Conservation (phyloP, 192 early-diverging fungal genomes). For the Bifiguratus adelaidae region DNA sequence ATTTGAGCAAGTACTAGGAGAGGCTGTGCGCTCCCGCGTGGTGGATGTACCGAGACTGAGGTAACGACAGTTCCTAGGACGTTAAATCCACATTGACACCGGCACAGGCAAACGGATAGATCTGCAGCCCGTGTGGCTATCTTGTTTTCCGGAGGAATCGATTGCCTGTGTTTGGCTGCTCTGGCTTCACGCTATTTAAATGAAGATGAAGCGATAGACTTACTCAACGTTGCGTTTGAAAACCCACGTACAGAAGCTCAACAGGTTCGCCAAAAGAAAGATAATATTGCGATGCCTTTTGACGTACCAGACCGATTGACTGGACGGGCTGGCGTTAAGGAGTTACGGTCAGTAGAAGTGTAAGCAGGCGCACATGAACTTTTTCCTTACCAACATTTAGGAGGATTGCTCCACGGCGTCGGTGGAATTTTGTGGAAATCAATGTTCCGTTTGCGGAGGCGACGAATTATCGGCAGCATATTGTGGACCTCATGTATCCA, state of each 20-base stretch:
- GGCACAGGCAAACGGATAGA: not conserved
- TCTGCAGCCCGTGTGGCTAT: slow-evolving; percentile 51
- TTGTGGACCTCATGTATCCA: slow-evolving; percentile 69
- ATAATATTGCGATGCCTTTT: slow-evolving; percentile 19
- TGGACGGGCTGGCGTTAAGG: slow-evolving; percentile 40
- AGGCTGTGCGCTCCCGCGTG: slow-evolving; percentile 32
- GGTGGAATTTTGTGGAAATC: slow-evolving; percentile 86
- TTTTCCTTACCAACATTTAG: slow-evolving; percentile 26
- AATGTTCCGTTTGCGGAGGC: slow-evolving; percentile 75
- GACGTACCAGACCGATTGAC: slow-evolving; percentile 82
- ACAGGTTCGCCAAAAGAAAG: slow-evolving; percentile 1
- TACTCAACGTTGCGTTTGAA: slow-evolving; percentile 94
- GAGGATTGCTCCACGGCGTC: slow-evolving; percentile 48
- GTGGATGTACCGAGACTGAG: slow-evolving; percentile 32
- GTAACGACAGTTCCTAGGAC: slow-evolving; percentile 9
- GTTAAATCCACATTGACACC: not conserved
- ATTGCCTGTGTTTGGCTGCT: slow-evolving; percentile 85
- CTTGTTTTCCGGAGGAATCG: slow-evolving; percentile 90
- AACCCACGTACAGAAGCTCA: slow-evolving; percentile 56
- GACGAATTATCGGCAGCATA: slow-evolving; percentile 30
- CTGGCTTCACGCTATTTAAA: slow-evolving; percentile 66
- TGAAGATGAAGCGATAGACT: slow-evolving; percentile 66
- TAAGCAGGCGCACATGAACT: not conserved
- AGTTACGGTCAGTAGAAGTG: slow-evolving; percentile 19
- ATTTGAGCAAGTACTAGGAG: slow-evolving; percentile 23